A percentile compares a stretch with the other conserved stretches of the same genome.
phyloP scores from a whole-genome alignment of 75 land plant genomes.

The Larix kaempferi region DNA sequence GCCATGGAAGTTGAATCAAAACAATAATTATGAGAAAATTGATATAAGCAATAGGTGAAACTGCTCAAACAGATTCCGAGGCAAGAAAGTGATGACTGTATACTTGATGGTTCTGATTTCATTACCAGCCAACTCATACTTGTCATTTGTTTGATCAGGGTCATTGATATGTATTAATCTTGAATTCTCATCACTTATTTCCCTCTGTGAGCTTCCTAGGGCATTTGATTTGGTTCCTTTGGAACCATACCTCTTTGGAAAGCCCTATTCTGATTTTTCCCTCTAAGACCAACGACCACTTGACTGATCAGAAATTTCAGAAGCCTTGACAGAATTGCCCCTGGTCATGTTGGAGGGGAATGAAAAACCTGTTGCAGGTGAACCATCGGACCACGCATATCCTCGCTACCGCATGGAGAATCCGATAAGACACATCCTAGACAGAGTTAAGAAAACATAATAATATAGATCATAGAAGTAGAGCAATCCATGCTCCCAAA shows the following conservation, averaged over 20 bases:
- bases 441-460: too few species aligned
- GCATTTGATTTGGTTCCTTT: constrained; percentile 35
- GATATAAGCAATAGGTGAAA: constrained; percentile 89
- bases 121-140: constrained; percentile 64
- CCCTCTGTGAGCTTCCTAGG: constrained; percentile 46
- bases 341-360: not conserved
- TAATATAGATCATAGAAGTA: too few species aligned
- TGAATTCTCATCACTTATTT: constrained; percentile 53
- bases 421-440: too few species aligned
- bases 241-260: constrained; percentile 35
- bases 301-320: constrained; percentile 11
- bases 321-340: not conserved
- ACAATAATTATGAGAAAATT: constrained; percentile 90
- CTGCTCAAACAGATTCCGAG: constrained; percentile 94
- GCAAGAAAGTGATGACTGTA: constrained; percentile 72
- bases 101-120: constrained; percentile 80
- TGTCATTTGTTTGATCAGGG: constrained; percentile 64
- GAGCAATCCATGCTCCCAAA: too few species aligned
- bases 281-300: constrained; percentile 1
- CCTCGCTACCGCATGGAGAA: not conserved
- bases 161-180: constrained; percentile 72
- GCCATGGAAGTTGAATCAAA: constrained; percentile 90
- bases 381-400: not conserved
- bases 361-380: not conserved
- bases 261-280: not conserved